These are phyloP conservation scores for Fusarium buxicola DNA, from an alignment of 2,329 filamentous ascomycete species.

Conservation along the genomic window DNA sequence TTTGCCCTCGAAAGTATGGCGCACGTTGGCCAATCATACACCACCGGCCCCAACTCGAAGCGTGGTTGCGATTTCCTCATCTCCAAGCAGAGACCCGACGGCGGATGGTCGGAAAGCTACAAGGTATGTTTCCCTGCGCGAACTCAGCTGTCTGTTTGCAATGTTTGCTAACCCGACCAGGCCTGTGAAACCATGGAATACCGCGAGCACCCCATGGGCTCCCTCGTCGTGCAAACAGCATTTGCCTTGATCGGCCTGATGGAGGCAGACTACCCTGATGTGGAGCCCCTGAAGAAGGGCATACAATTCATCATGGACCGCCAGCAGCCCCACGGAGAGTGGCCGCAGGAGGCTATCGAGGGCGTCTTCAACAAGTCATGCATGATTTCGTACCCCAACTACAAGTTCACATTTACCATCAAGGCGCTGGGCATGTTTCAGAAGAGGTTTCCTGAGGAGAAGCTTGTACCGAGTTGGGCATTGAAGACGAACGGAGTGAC, in stretches of 20 bases:
- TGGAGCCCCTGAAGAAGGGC: slow-evolving; percentile 77
- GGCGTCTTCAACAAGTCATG: slow-evolving; percentile 99
- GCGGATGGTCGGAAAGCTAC: slow-evolving; percentile 98
- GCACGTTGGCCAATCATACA: slow-evolving; percentile 83
- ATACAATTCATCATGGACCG: slow-evolving; percentile 85
- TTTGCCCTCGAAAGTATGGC: slow-evolving; percentile 91
- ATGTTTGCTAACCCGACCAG: slow-evolving; percentile 53
- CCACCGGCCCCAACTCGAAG: slow-evolving; percentile 75
- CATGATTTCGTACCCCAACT: slow-evolving; percentile 99
- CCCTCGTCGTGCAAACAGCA: slow-evolving; percentile 93
- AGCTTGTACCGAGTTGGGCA: slow-evolving; percentile 52
- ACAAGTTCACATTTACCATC: slow-evolving; percentile 96
- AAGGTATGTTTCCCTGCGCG: slow-evolving; percentile 58
- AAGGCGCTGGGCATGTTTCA: slow-evolving; percentile 94
- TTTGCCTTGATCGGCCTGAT: slow-evolving; percentile 88
- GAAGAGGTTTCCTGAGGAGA: slow-evolving; percentile 74
- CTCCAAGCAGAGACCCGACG: slow-evolving; percentile 85
- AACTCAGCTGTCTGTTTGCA: neutral
- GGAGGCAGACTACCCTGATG: slow-evolving; percentile 83
- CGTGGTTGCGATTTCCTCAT: slow-evolving; percentile 88
- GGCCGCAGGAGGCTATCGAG: slow-evolving; percentile 95
- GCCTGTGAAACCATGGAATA: slow-evolving; percentile 83
- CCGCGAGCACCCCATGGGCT: slow-evolving; percentile 77
- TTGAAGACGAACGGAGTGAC: slow-evolving; percentile 11
- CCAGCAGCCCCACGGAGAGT: slow-evolving; percentile 91